These are phyloP conservation scores for Erythrobasidium hasegawianum DNA, from an alignment of 1,284 basidiomycete species.

Conservation along the genomic window DNA sequence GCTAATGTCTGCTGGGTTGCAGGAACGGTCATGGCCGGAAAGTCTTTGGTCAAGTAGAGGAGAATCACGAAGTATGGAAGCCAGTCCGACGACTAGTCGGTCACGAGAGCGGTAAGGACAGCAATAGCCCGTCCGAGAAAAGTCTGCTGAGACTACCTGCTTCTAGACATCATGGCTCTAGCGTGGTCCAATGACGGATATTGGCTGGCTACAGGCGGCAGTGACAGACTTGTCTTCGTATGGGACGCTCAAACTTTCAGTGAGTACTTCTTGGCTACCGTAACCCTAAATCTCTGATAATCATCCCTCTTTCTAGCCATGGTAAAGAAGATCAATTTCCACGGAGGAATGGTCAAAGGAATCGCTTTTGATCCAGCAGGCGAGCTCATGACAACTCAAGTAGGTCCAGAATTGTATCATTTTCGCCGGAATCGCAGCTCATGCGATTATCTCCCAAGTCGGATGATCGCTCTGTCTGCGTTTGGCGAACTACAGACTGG, in stretches of 20 bases:
- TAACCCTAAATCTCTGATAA: too few relatives aligned
- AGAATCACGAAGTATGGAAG: constrained; percentile 97
- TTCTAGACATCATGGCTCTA: constrained; percentile 83
- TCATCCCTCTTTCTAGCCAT: too few relatives aligned
- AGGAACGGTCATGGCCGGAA: constrained; percentile 64
- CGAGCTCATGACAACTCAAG: constrained; percentile 81
- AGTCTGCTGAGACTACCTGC: not conserved
- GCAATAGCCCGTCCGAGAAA: not conserved
- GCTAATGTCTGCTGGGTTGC: constrained; percentile 24
- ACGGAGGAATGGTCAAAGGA: constrained; percentile 96
- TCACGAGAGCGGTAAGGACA: constrained; percentile 74
- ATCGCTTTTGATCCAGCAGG: constrained; percentile 98
- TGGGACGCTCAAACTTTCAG: constrained; percentile 89
- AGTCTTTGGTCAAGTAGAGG: constrained; percentile 85
- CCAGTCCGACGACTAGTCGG: constrained; percentile 84
- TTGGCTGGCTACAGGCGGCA: constrained; percentile 87
- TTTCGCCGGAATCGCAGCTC: not conserved
- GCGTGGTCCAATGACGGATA: constrained; percentile 90
- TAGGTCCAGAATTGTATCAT: constrained; percentile 40
- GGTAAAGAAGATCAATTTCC: constrained; percentile 74
- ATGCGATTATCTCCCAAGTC: constrained; percentile 55
- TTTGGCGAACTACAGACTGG: constrained; percentile 96
- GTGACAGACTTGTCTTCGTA: constrained; percentile 85
- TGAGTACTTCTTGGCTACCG: too few relatives aligned
- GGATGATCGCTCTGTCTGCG: constrained; percentile 91